Evolutionary conservation across 768 basidiomycete species (phyloP), one percentile per base, ranked within the genome.

Genomic region (Phlebiopsis gigantea): DNA sequence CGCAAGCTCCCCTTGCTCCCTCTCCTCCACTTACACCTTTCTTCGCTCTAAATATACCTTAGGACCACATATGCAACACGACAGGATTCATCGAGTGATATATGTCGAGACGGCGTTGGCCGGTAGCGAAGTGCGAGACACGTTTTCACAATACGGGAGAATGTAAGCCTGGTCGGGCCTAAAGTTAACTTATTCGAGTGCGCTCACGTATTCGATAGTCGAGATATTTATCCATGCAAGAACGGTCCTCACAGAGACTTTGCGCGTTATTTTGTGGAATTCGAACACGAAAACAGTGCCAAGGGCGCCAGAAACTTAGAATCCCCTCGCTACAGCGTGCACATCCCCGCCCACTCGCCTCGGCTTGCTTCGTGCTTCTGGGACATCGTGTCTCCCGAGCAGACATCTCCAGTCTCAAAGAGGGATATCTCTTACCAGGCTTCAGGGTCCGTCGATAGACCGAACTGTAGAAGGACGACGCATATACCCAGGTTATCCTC

Each of bases 51-150:
- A 21, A 14, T n/a, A 12, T 46, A 42, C n/a, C 28, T 26, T 19
- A 12, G 4, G 17, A 25, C 51, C 21, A 28, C 41, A 17, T 10
- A 10, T 12, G 22, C 19, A 44, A 15, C 1, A 14, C 47, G 47
- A 34, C 21, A 26, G 43, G 24, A 55, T 70, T 63, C 48, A 67
- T 58, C 44, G 73, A 50, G 50, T 71, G 65, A 47, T 75, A 68
- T 58, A 61, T 51, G 43, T 68, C 52, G 65, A 64, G 21, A 62
- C 65, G 3, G 15, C 60, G 43, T 70, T 60, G 17, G 71, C 71
- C 15, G 47, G 44, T 14, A 50, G 52, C 6, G 51, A 64, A 2
- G 43, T 66, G 0, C 54, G 52, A 5, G 21, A 48, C 14, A 47
- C 50, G 0, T 62, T 63, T 55, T 26, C 52, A 2, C 53, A 34